Base-by-base conservation (phyloP, 163 green algal genomes). In the Volvox carteri region DNA sequence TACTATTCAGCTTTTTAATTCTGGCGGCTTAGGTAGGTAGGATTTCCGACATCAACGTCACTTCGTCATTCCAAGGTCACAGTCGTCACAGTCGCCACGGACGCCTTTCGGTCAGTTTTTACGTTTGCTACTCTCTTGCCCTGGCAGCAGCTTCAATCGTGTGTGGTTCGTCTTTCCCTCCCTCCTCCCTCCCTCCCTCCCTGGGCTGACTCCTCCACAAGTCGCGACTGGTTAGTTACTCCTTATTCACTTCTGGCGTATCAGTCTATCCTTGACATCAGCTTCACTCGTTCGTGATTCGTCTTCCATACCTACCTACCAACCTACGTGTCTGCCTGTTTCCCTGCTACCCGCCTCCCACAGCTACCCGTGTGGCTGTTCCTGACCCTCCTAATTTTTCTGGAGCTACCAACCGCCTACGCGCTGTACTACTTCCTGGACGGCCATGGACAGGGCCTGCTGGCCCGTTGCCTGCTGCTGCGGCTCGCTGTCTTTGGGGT, bases 311-410 rank as follows among this genome's bases (percentile, higher is more conserved):
- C 62, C 62, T 39, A 73, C n/a, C n/a, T 28, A 73, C n/a, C 62
- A n/a, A 50, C 33, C 68, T 4, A 12, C 33, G 23, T 35, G 46
- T 46, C 18, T n/a, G 33, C 72, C 41, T 46, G 18, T 1, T 62
- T 60, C 72, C 72, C 72, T 79, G 18, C 33, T 33, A 23, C 18
- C 2, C 19, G 23, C 28, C 60, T 33, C 14, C 60, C 60, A 37
- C 52, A 86, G 78, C 16, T 60, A 8, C 78, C 78, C 39, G 28
- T 42, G 56, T 86, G 78, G 78, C 58, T 86, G 39, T 76, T 76
- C 41, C 3, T 76, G 33, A 73, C 52, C 35, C 39, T 86, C 2
- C 39, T 86, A 8, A 11, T 60, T 28, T 46, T 60, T 25, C 56
- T 86, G 6, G 78, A 86, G 56, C 25, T 86, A 39, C 78, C 78